Evolutionary conservation across 495 filamentous ascomycete genomes (phyloP).

Genomic region (Collariella sp.): DNA sequence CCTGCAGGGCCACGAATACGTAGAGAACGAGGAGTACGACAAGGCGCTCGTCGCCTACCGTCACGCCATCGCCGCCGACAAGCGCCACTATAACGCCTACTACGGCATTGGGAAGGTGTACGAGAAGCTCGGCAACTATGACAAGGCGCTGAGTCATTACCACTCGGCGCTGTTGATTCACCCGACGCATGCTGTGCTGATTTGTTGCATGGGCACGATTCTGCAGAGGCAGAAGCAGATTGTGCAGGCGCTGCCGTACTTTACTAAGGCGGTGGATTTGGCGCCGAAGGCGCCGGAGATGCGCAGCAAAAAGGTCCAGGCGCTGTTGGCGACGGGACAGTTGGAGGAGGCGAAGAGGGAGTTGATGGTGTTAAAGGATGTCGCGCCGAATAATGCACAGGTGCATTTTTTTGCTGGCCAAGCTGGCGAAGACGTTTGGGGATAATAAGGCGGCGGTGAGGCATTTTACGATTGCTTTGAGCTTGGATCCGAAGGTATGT

Average conservation of each 20-base stretch:
- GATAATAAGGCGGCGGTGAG: conserved; percentile 76
- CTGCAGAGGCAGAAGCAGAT: conserved; percentile 79
- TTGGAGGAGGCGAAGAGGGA: conserved; percentile 64
- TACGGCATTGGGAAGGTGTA: conserved; percentile 90
- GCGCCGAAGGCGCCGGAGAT: conserved; percentile 74
- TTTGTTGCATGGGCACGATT: conserved; percentile 83
- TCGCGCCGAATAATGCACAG: conserved; percentile 89
- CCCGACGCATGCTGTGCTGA: conserved; percentile 79
- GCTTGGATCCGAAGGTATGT: conserved; percentile 89
- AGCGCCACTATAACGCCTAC: conserved; percentile 91
- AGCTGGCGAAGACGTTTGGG: conserved; percentile 69
- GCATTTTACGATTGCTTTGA: conserved; percentile 88
- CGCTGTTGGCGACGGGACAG: conserved; percentile 68
- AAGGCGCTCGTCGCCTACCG: conserved; percentile 83
- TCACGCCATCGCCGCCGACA: conserved; percentile 71
- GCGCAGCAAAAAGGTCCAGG: conserved; percentile 85
- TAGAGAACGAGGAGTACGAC: conserved; percentile 95
- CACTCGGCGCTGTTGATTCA: conserved; percentile 77
- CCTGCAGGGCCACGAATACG: conserved; percentile 89
- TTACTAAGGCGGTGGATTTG: conserved; percentile 67
- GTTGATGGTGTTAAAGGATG: conserved; percentile 72
- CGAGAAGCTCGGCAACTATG: conserved; percentile 89
- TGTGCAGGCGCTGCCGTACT: conserved; percentile 66
- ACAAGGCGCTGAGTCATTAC: conserved; percentile 86
- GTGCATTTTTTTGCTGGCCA: conserved; percentile 90